Conservation (phyloP, 345 rosid genomes). For the Ceriops zippeliana region DNA sequence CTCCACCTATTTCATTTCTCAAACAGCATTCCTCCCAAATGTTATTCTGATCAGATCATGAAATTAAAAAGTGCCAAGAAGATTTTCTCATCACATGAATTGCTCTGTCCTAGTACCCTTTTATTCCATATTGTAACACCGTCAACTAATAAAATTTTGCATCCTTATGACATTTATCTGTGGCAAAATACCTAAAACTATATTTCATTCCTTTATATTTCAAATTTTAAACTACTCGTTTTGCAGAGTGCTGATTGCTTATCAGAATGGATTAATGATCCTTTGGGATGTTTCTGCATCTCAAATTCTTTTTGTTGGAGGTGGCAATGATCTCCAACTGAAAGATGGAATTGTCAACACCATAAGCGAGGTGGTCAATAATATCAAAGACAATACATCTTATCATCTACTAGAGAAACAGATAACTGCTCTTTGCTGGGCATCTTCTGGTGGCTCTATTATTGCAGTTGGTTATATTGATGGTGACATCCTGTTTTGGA, state of each 20-base stretch:
- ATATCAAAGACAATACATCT: slow-evolving; percentile 28
- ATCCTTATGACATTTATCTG: too few relatives aligned
- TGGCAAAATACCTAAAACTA: too few relatives aligned
- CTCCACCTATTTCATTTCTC: too few relatives aligned
- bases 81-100: too few relatives aligned
- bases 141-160: too few relatives aligned
- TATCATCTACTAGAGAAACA: slow-evolving; percentile 57
- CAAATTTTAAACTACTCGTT: slow-evolving; percentile 4
- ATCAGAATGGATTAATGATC: slow-evolving; percentile 61
- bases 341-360: slow-evolving; percentile 39
- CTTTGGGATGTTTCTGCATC: slow-evolving; percentile 86
- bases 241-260: slow-evolving; percentile 79
- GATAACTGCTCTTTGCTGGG: slow-evolving; percentile 88
- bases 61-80: too few relatives aligned
- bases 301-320: slow-evolving; percentile 49
- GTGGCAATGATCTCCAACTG: slow-evolving; percentile 61
- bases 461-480: slow-evolving; percentile 87
- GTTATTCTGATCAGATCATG: too few relatives aligned
- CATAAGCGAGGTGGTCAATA: slow-evolving; percentile 27
- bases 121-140: not conserved
- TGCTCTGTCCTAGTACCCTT: not conserved
- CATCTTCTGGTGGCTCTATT: slow-evolving; percentile 70
- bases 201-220: not conserved
- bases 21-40: too few relatives aligned
- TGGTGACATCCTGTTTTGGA: slow-evolving; percentile 86